Base-by-base conservation (phyloP, 1,139 yeast genomes). In the Sugiyamaella castrensis region DNA sequence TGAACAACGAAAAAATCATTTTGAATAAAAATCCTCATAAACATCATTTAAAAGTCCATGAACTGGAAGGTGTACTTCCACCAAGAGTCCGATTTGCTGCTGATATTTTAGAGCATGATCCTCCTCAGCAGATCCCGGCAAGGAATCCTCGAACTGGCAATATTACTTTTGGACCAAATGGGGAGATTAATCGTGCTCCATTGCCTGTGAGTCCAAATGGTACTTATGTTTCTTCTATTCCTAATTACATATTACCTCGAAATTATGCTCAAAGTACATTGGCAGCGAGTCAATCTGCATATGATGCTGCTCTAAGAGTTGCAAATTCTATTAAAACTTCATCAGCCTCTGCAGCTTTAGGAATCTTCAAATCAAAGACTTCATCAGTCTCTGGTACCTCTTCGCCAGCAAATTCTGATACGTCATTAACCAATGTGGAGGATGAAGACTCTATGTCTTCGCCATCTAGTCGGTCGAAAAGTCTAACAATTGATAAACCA, bases 61-160 rank as follows among this genome's bases (percentile, higher is more conserved):
- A 74, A 37, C 63, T 76, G 37, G 63, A 69, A 13, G 55, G 57
- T 1, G 56, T 56, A 1, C 42, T 60, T 36, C 57, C 62, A 7
- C 57, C 59, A 8, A 54, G 65, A 24, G 97, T 91, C 2, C 75
- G 80, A 1, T 91, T 91, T 66, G 86, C 94, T 1, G 72, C 85
- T 11, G 84, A 85, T 54, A 77, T 81, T 52, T 74, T 88, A 45
- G 70, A 74, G 0, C 75, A 73, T 54, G 97, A 91, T 65, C 98
- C 98, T 1, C 97, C 96, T 35, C 98, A 91, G 63, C 97, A 89
- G 65, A 86, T 91, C 53, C 98, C 98, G 0, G 85, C 95, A 1
- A 72, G 96, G 57, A 77, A 83, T 53, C 97, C 97, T 1, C 77
- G 79, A 56, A 77, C 77, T 56, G 97, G 97, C 2, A 83, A 87